Conservation (phyloP, 2,329 filamentous ascomycete genomes). For the Apiospora koreana region DNA sequence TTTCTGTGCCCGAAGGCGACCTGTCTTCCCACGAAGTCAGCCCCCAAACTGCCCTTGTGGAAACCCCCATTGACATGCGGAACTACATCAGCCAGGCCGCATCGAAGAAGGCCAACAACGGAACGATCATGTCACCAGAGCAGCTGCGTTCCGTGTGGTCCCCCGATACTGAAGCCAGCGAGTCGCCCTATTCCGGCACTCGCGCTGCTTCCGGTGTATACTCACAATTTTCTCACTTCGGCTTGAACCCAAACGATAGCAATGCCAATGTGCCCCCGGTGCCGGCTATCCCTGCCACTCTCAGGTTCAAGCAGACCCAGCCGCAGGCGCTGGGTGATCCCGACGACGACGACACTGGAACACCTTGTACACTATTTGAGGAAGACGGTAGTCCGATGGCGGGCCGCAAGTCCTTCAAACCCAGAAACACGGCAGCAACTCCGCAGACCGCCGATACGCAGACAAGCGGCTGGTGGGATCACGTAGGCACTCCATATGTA, state of each 20-base stretch:
- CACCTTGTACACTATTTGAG: constrained; percentile 69
- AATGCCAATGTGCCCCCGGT: constrained; percentile 55
- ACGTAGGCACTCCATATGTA: constrained; percentile 57
- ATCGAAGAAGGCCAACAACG: constrained; percentile 21
- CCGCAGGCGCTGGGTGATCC: constrained; percentile 36
- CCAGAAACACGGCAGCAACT: constrained; percentile 38
- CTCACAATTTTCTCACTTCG: constrained; percentile 52
- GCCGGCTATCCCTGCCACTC: constrained; percentile 53
- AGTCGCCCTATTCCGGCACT: constrained; percentile 41
- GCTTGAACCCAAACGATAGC: constrained; percentile 24
- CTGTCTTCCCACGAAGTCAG: constrained; percentile 48
- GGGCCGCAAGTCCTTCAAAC: constrained; percentile 40
- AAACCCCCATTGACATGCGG: constrained; percentile 39
- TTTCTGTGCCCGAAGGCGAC: constrained; percentile 61
- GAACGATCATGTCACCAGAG: constrained; percentile 28
- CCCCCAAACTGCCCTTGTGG: constrained; percentile 49
- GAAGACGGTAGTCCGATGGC: constrained; percentile 58
- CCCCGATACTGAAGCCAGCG: constrained; percentile 58
- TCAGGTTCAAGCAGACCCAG: constrained; percentile 38
- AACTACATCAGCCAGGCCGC: constrained; percentile 23
- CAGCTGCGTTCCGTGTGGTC: constrained; percentile 59
- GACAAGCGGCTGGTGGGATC: constrained; percentile 76
- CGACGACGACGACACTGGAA: constrained; percentile 47
- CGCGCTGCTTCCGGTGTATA: constrained; percentile 61
- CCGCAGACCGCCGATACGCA: constrained; percentile 55